A percentile compares a stretch with the other conserved stretches of the same genome.
Conservation (phyloP, 129 eudicot genomes). For the Arctium minus region DNA sequence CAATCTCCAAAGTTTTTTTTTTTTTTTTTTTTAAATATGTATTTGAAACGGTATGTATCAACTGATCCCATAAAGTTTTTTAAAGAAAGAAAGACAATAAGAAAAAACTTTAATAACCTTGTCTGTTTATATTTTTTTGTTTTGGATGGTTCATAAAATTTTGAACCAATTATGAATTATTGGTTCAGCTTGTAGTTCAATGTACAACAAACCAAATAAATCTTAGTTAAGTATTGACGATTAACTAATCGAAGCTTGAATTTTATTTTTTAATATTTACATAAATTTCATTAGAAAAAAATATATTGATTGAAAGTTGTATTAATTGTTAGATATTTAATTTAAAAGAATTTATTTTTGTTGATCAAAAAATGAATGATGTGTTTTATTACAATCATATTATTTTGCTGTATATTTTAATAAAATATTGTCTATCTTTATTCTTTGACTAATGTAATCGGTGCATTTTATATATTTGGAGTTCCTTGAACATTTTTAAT, state of each 20-base stretch:
- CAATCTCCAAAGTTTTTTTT: background rate
- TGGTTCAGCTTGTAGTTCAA: background rate
- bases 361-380: background rate
- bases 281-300: no score
- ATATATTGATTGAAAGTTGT: background rate
- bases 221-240: background rate
- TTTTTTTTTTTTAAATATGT: background rate
- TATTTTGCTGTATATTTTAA: background rate
- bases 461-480: background rate
- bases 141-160: no score
- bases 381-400: background rate
- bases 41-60: no score
- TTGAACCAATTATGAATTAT: background rate
- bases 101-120: no score
- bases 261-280: no score
- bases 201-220: background rate
- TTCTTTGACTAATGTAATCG: slow-evolving; percentile 4
- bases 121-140: no score
- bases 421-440: background rate
- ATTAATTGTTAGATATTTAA: background rate
- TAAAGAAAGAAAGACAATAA: no score
- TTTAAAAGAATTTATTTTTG: background rate
- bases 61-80: no score
- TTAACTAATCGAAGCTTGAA: background rate
- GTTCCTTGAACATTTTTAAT: background rate